phyloP scores from a whole-genome alignment of 2,329 filamentous ascomycete genomes.

The Akanthomyces uredinophilus region DNA sequence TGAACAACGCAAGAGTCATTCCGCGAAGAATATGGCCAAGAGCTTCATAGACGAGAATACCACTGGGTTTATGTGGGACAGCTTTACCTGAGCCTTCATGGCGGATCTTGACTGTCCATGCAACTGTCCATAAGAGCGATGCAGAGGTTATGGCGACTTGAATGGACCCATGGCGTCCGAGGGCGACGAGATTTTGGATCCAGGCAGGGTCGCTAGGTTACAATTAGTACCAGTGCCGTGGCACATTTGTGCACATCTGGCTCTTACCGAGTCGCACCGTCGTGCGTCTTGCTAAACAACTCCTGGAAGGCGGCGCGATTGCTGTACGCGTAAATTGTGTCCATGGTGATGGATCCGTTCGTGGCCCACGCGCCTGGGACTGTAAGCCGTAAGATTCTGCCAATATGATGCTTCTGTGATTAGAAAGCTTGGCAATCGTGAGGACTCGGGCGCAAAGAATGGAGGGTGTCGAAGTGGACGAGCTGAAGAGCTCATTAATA shows the following conservation, averaged over 20 bases:
- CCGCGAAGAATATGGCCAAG: constrained; percentile 4
- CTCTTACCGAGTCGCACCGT: neutral
- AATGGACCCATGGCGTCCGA: neutral
- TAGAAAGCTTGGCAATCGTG: no score
- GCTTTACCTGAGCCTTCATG: constrained; percentile 1
- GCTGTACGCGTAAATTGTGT: neutral
- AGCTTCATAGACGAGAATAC: neutral
- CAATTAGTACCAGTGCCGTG: neutral
- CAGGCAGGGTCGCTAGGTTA: neutral
- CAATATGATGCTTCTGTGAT: neutral
- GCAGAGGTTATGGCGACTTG: neutral
- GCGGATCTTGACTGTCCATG: neutral
- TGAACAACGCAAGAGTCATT: neutral
- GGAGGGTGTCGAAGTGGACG: neutral
- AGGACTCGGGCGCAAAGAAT: neutral
- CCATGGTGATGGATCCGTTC: neutral
- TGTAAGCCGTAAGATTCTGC: no score
- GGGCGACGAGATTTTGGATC: neutral
- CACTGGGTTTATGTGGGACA: constrained; percentile 3
- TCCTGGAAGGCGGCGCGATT: neutral
- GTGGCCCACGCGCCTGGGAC: neutral
- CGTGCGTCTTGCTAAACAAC: neutral
- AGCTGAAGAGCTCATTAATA: neutral
- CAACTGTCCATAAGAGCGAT: neutral
- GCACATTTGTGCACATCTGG: no score